Evolutionary conservation across 1,139 yeast genomes (phyloP), one percentile per base, ranked within the genome.

Genomic region (Pichia sp.): DNA sequence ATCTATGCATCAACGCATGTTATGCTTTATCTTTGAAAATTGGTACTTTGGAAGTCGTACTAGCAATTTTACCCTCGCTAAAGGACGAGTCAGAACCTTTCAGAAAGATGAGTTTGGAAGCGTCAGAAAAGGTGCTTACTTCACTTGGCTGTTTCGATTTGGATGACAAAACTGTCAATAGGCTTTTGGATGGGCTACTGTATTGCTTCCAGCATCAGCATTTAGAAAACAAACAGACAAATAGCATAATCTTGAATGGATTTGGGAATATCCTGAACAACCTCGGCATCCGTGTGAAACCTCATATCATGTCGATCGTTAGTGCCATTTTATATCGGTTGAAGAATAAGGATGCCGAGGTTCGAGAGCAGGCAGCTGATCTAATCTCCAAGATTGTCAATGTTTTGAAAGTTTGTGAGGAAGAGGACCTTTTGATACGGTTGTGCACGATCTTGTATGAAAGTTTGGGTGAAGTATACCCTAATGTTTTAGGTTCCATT

Each of bases 381-480:
- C 71, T 92, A 55, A 80, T 92, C 44, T 73, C 84, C 1, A 75
- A 79, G 17, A 74, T 89, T 34, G 86, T 93, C 0, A 84, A 88
- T 1, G 85, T 83, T 1, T 78, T 92, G 57, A 81, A 81, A 59
- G 67, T 74, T 14, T 89, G 97, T 66, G 84, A 77, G 6, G 89
- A 87, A 61, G 80, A 79, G 47, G 83, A 76, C 5, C 70, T 88
- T 53, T 70, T 91, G 63, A 77, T 78, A 55, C 87, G 85, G 64
- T 74, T 93, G 54, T 85, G 92, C 6, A 79, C 87, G 30, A 85
- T 91, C 20, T 74, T 95, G 43, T 91, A 87, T 68, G 99, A 95
- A 67, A 88, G 95, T 17, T 76, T 95, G 20, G 99, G 99, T 27
- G 99, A 95, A 65, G 95, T 88, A 7, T 91, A 85, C 61, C 99